Base-by-base conservation (phyloP, 768 basidiomycete genomes). In the Suillus luteus region DNA sequence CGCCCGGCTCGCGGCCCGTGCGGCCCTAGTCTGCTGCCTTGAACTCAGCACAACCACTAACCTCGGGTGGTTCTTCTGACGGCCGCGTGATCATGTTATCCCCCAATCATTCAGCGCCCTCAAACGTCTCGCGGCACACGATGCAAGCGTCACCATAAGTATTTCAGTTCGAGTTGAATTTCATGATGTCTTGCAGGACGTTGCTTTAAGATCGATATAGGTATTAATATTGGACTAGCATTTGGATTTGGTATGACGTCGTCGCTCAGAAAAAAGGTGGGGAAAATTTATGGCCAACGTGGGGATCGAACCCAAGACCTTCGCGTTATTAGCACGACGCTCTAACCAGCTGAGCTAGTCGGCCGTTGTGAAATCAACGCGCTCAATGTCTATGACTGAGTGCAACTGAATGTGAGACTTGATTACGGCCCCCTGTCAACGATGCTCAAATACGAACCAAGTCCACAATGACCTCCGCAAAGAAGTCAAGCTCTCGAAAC, bases 1-100 rank as follows among this genome's bases (percentile, higher is more conserved):
- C 12, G 95, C 95, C 1, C 83, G 95, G 17, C 82, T 98, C 0
- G 91, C 93, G 76, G 95, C 92, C 4, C 96, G 97, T 75, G 95
- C 93, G 0, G 89, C 92, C 1, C 89, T 98, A 61, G 93, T 98
- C 37, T 96, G 94, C 68, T 92, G 95, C 71, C 81, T 98, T 9
- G 92, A 94, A 71, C 85, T 96, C 54, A 86, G 86, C 9, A 85
- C 86, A 31, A 80, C 76, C 19, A 65, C 72, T 7, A 75, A 69
- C 52, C 76, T 87, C 94, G 0, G 93, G 92, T 60, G 91, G 90
- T 5, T 93, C 4, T 31, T 4, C 95, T 1, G 95, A 96, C 69
- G 96, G 96, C 3, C 87, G 93, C 1, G 88, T 92, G 54, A 88
- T 92, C 68, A 85, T 86, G 54, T 92, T 90, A 74, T 81, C 85